Base-by-base conservation (phyloP, 495 filamentous ascomycete genomes). In the Letharia columbiana region DNA sequence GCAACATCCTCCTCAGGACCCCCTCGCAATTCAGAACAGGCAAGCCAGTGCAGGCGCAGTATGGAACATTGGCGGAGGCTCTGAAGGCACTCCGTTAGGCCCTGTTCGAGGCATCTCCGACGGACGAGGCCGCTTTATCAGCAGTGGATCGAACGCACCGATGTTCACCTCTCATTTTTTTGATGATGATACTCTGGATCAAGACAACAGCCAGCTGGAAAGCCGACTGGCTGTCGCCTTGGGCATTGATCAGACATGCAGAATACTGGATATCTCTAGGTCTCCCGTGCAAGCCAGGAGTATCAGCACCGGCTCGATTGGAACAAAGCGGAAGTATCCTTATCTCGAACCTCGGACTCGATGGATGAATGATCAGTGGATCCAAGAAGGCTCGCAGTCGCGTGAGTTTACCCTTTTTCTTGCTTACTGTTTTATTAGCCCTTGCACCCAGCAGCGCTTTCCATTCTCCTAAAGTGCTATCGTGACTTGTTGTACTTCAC, bases 141-240 rank as follows among this genome's bases (percentile, higher is more conserved):
- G 81, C 54, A 89, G 87, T 71, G 83, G 90, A 40, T 89, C 88
- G 10, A 90, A 88, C 68, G 91, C 90, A 39, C 87, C 87, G 3
- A 82, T 90, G 56, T 91, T 89, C 71, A 82, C 81, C 3, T 89
- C 89, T 49, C 79, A 82, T 33, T 94, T 94, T 67, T 75, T 87
- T 28, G 79, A 80, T 4, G 75, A 77, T 52, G 74, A 75, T n/a
- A 78, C 81, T 35, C 77, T 78, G 11, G 79, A 82, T 45, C 82
- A 87, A 35, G 84, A 91, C 56, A 70, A 77, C 40, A 85, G 88
- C 59, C 86, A 82, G 58, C 88, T 95, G 70, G 86, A 91, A 69
- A 83, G 83, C 45, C 85, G 94, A 23, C 71, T 98, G 47, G 94
- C 95, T 12, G 76, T 89, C 45, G 94, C 94, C 7, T 81, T 96